phyloP scores from a whole-genome alignment of 1,139 yeast species.

The Geotrichum citri-aurantii region DNA sequence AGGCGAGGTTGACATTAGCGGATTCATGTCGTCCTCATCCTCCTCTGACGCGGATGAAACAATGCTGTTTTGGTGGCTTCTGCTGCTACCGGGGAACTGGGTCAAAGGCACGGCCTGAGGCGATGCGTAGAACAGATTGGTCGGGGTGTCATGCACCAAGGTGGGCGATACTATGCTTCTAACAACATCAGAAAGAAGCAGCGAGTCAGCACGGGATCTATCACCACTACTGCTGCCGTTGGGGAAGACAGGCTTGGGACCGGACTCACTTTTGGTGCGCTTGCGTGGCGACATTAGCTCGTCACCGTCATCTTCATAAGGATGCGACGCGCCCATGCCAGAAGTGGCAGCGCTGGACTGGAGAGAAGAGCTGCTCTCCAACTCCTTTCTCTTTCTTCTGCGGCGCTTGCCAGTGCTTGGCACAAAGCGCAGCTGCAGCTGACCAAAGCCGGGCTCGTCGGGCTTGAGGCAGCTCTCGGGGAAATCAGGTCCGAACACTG shows the following conservation, averaged over 20 bases:
- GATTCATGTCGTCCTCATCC: slow-evolving; percentile 3
- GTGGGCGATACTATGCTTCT: slow-evolving; percentile 1
- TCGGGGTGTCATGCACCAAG: neutral
- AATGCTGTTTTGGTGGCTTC: neutral
- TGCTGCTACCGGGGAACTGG: neutral
- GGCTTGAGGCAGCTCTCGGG: slow-evolving; percentile 68
- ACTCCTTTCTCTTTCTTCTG: slow-evolving; percentile 5
- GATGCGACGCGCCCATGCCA: neutral
- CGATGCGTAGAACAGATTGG: slow-evolving; percentile 4
- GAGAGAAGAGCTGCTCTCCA: neutral
- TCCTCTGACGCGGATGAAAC: slow-evolving; percentile 3
- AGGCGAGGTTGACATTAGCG: slow-evolving; percentile 1
- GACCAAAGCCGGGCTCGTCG: slow-evolving; percentile 62
- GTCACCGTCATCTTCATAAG: neutral
- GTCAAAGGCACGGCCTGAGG: slow-evolving; percentile 8
- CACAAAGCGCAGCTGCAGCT: slow-evolving; percentile 38
- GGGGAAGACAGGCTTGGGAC: neutral
- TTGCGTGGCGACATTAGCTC: slow-evolving; percentile 4
- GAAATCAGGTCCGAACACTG: slow-evolving; percentile 71
- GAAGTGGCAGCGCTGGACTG: neutral
- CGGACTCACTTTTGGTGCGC: slow-evolving; percentile 11
- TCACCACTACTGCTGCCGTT: neutral
- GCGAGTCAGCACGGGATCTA: neutral
- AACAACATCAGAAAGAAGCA: neutral
- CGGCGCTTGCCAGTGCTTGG: slow-evolving; percentile 9